A percentile compares a stretch with the other conserved stretches of the same genome.
These are phyloP conservation scores for Zygotorulaspora danielsina DNA, from an alignment of 805 yeast species.

Conservation along the genomic window DNA sequence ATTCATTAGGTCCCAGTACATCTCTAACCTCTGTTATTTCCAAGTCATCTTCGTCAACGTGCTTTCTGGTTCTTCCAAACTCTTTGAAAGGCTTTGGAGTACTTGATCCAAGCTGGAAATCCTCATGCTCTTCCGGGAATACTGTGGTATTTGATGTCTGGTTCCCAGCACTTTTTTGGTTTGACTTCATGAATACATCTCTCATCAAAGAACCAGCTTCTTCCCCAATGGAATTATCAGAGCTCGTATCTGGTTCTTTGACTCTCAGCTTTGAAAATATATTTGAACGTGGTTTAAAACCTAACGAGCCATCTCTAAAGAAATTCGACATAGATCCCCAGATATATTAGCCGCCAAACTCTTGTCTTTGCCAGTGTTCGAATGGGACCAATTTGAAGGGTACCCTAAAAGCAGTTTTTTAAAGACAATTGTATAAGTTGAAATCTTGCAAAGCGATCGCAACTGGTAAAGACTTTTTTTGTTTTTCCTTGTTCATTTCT, in stretches of 20 bases:
- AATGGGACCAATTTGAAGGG: too few species aligned
- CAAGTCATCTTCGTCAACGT: constrained; percentile 33
- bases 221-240: constrained; percentile 10
- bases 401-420: too few species aligned
- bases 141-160: constrained; percentile 8
- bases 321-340: constrained; percentile 29
- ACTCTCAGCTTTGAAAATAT: constrained; percentile 30
- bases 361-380: background rate
- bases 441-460: too few species aligned
- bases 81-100: constrained; percentile 13
- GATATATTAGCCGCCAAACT: constrained; percentile 24
- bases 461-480: too few species aligned
- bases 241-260: constrained; percentile 17
- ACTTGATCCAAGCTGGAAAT: constrained; percentile 11
- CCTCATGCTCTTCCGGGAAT: constrained; percentile 2
- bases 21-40: constrained; percentile 42
- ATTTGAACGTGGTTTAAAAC: constrained; percentile 34
- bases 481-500: too few species aligned
- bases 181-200: constrained; percentile 13
- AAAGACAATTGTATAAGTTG: too few species aligned
- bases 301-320: constrained; percentile 31
- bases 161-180: constrained; percentile 2
- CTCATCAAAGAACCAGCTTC: constrained; percentile 23
- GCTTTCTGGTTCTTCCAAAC: background rate
- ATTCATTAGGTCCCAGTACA: constrained; percentile 9